These are phyloP conservation scores for Penicillium fimorum DNA, from an alignment of 495 filamentous ascomycete species.

Conservation along the genomic window DNA sequence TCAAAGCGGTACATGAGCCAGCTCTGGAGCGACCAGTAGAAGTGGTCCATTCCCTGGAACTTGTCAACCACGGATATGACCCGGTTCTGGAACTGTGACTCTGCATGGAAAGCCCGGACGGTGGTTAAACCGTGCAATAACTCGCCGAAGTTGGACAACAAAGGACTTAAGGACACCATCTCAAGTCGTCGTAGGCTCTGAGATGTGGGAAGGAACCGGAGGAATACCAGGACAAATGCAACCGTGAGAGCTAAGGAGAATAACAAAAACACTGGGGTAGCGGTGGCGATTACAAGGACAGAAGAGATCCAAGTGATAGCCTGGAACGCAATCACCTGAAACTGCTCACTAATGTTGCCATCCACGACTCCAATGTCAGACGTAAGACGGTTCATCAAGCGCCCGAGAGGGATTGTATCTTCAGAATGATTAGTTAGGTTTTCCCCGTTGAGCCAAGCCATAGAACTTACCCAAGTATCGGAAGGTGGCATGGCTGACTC, in stretches of 20 bases:
- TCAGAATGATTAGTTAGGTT: background rate
- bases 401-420: conserved; percentile 77
- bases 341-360: conserved; percentile 69
- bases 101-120: conserved; percentile 70
- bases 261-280: conserved; percentile 70
- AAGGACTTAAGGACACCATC: conserved; percentile 76
- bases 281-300: conserved; percentile 68
- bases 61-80: conserved; percentile 74
- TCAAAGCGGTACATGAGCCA: conserved; percentile 83
- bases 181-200: conserved; percentile 78
- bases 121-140: conserved; percentile 77
- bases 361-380: conserved; percentile 83
- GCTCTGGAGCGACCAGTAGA: conserved; percentile 82
- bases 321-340: conserved; percentile 62
- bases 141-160: conserved; percentile 84
- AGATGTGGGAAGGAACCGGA: conserved; percentile 74
- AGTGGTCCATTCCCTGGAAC: conserved; percentile 91
- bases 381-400: conserved; percentile 83
- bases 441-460: background rate
- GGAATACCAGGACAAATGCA: conserved; percentile 65
- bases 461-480: conserved; percentile 59
- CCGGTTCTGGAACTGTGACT: conserved; percentile 69
- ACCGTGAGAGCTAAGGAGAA: conserved; percentile 63
- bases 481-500: conserved; percentile 75
- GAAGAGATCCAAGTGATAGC: conserved; percentile 68